These are phyloP conservation scores for Rhynchospora tenuis DNA, from an alignment of 176 grass and related monocot genomes.

Conservation along the genomic window DNA sequence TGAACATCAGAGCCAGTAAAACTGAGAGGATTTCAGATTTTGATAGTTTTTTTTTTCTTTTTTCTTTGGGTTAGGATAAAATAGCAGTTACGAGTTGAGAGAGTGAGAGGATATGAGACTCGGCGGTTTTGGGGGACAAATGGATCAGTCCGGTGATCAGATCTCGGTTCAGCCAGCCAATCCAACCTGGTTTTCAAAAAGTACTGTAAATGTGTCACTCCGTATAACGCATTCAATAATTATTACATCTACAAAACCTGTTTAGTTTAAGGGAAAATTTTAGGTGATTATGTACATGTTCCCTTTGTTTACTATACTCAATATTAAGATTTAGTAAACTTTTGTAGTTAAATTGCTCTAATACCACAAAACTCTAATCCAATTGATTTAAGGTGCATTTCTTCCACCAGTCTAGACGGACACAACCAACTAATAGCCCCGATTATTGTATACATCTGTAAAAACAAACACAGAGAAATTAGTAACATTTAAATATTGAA, in stretches of 20 bases:
- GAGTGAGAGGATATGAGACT: too few species aligned
- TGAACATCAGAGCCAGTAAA: too few species aligned
- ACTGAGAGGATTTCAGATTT: too few species aligned
- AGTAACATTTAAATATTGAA: neutral
- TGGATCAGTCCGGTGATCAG: too few species aligned
- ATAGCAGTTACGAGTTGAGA: too few species aligned
- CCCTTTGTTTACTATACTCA: conserved; percentile 3
- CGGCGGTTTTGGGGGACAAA: too few species aligned
- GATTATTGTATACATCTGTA: neutral
- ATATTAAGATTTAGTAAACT: neutral
- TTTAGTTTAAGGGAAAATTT: neutral
- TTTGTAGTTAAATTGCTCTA: neutral
- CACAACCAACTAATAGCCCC: neutral
- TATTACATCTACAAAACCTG: neutral
- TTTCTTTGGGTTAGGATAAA: too few species aligned
- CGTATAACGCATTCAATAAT: neutral
- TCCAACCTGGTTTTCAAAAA: too few species aligned
- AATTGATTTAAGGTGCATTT: neutral
- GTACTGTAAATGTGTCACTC: neutral
- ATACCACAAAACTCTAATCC: neutral
- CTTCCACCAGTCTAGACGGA: neutral
- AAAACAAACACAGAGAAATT: neutral
- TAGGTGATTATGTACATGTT: neutral
- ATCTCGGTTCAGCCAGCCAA: too few species aligned
- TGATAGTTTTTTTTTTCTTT: too few species aligned